Evolutionary conservation across 768 basidiomycete genomes (phyloP).

Genomic region (Calocybe gangraenosa): DNA sequence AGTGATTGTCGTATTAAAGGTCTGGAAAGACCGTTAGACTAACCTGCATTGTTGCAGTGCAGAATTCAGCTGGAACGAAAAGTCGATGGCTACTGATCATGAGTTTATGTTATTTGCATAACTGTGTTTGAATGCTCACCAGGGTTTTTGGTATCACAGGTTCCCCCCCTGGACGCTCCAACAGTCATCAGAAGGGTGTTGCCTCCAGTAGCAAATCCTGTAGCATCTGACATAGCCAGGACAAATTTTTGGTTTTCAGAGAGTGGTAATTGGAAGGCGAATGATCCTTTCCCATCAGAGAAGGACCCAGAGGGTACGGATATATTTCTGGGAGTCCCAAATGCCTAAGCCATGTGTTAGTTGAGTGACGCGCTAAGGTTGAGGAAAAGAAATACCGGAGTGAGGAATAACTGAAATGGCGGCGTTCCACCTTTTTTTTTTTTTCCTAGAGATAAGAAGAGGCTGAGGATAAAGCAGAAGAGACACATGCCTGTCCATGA

Average conservation of each 20-base stretch:
- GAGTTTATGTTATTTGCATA: constrained; percentile 1
- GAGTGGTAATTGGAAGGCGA: constrained; percentile 42
- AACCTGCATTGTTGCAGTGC: constrained; percentile 63
- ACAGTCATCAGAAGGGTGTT: constrained; percentile 45
- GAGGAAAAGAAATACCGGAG: constrained; percentile 35
- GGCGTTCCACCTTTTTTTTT: constrained; percentile 62
- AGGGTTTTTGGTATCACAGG: constrained; percentile 48
- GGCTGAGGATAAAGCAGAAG: constrained; percentile 1
- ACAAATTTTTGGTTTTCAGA: constrained; percentile 36
- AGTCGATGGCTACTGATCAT: constrained; percentile 29
- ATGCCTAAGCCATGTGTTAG: no score
- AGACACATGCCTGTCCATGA: constrained; percentile 54
- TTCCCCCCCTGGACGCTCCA: constrained; percentile 39
- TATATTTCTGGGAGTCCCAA: constrained; percentile 47
- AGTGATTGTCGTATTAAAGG: not conserved
- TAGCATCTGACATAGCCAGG: constrained; percentile 67
- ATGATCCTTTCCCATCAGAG: constrained; percentile 51
- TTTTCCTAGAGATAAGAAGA: constrained; percentile 9
- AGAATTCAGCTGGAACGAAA: constrained; percentile 45
- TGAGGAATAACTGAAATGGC: constrained; percentile 48
- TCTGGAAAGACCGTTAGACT: constrained; percentile 15
- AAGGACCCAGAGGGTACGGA: constrained; percentile 54
- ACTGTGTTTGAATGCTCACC: constrained; percentile 19
- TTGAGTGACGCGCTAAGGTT: constrained; percentile 11
- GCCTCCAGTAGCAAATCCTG: constrained; percentile 67